phyloP scores from a whole-genome alignment of 2,329 filamentous ascomycete genomes.

The Fusarium pilosicola region DNA sequence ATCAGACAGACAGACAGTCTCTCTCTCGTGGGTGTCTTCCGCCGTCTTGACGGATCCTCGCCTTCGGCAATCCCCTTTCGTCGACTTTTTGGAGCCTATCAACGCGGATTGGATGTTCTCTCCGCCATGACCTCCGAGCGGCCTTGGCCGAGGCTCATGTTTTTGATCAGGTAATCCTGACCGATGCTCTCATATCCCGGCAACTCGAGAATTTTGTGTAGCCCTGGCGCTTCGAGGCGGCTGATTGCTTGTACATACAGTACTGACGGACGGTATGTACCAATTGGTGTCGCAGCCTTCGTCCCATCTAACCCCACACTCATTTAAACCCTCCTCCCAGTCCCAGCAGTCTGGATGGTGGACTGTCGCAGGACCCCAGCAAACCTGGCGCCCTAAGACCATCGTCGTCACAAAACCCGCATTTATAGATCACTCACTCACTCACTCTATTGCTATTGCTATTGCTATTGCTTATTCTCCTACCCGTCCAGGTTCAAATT shows the following conservation, averaged over 20 bases:
- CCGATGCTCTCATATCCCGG: constrained; percentile 24
- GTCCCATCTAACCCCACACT: constrained; percentile 44
- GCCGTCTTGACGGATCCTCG: constrained; percentile 28
- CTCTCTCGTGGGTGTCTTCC: constrained; percentile 22
- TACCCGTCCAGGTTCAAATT: constrained; percentile 4
- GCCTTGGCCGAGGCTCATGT: constrained; percentile 25
- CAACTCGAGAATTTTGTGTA: constrained; percentile 36
- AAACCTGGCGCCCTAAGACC: constrained; percentile 24
- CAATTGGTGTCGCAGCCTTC: constrained; percentile 37
- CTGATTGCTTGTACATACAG: constrained; percentile 37
- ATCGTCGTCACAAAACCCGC: constrained; percentile 30
- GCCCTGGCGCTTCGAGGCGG: constrained; percentile 37
- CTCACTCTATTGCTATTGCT: not conserved
- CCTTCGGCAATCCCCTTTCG: constrained; percentile 30
- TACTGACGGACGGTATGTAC: constrained; percentile 2
- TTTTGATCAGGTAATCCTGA: constrained; percentile 35
- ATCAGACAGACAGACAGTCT: constrained; percentile 34
- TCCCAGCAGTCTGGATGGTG: constrained; percentile 35
- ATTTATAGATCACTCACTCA: constrained; percentile 29
- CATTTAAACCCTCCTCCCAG: constrained; percentile 39
- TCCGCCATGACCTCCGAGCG: constrained; percentile 18
- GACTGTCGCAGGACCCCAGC: constrained; percentile 32
- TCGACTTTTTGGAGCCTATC: constrained; percentile 8
- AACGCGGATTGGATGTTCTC: constrained; percentile 12
- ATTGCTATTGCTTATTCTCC: constrained; percentile 10